A percentile compares a stretch with the other conserved stretches of the same genome.
Evolutionary conservation across 768 basidiomycete genomes (phyloP).

Genomic region (Lentinula aciculospora): DNA sequence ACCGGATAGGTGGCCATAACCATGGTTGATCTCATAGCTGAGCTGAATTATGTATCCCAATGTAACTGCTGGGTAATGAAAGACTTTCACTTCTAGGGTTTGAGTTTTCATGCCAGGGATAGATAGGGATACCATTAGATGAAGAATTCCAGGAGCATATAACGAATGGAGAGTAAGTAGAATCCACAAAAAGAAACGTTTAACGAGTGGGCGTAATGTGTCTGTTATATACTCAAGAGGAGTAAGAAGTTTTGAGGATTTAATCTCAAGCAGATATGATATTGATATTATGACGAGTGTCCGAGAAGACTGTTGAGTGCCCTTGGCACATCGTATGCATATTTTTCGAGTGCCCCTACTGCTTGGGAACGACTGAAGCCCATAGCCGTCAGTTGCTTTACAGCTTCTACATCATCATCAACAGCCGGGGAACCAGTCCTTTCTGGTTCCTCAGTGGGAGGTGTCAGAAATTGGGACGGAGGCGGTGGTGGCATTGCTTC

Average conservation of each 20-base stretch:
- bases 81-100: too few species aligned
- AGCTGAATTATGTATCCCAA: too few species aligned
- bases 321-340: slow-evolving; percentile 76
- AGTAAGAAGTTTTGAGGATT: background rate
- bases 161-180: background rate
- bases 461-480: slow-evolving; percentile 31
- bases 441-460: slow-evolving; percentile 39
- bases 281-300: slow-evolving; percentile 5
- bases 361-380: slow-evolving; percentile 85
- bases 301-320: slow-evolving; percentile 74
- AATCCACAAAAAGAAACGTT: background rate
- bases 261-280: background rate
- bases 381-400: slow-evolving; percentile 82
- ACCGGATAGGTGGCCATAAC: too few species aligned
- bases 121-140: slow-evolving; percentile 2
- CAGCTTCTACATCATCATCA: slow-evolving; percentile 70
- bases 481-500: slow-evolving; percentile 37
- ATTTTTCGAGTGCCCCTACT: slow-evolving; percentile 76
- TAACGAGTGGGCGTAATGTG: background rate
- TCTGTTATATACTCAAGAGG: background rate
- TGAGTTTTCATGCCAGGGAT: too few species aligned
- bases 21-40: too few species aligned
- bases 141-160: background rate
- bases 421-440: slow-evolving; percentile 43
- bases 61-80: too few species aligned